Base-by-base conservation (phyloP, 176 grass and related monocot genomes). In the Juncus inflexus region DNA sequence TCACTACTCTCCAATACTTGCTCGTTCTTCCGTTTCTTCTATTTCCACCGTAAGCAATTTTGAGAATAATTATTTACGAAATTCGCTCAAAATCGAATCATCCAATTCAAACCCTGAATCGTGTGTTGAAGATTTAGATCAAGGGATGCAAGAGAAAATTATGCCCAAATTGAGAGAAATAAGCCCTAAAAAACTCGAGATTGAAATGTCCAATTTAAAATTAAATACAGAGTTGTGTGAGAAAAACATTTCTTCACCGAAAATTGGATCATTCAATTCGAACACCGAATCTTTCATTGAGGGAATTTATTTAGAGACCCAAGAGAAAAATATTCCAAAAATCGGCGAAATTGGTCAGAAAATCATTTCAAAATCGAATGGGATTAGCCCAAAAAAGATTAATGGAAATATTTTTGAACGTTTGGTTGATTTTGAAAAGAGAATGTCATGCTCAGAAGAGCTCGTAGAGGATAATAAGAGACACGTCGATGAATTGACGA, bases 361-460 rank as follows among this genome's bases (percentile, higher is more conserved):
- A 58, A 71, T 42, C 19, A 58, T 58, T 71, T 71, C 53, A 42
- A 58, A 59, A 45, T 3, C 28, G 13, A 71, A 40, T 7, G 67
- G 57, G 19, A 58, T 14, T 4, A 35, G 14, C 67, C 67, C 37
- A 4, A 35, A 71, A 43, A 71, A 16, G 3, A 12, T 3, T 58
- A 5, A 40, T 10, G 12, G 57, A 35, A 37, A 19, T 43, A 40
- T 58, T 42, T 43, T 59, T 36, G 53, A 71, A 16, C 52, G 39
- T n/a, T 71, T 52, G 67, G 15, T 71, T 42, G 54, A 71, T 58
- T 71, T 71, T 71, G 67, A 71, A 40, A 71, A 71, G 57, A 55
- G 54, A 41, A 40, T 71, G 15, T 71, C 67, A 45, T 55, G 39
- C 16, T 71, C 67, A 16, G 67, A 71, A 15, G 67, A 71, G 54